Evolutionary conservation across 441 rosid genomes (phyloP).

Genomic region (Aquilaria agallochum): DNA sequence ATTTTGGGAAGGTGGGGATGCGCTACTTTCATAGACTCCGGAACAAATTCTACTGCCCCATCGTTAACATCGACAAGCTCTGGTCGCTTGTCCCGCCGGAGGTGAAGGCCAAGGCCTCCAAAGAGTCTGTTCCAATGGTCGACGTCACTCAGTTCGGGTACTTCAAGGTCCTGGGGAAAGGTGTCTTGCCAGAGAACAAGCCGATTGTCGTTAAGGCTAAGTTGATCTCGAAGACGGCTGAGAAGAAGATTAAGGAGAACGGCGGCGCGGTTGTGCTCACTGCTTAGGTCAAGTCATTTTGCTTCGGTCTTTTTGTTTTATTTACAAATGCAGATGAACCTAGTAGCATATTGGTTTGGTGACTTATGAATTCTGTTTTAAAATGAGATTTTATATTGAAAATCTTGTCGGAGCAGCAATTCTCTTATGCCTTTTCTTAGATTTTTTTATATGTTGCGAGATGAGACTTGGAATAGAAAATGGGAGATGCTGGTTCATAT

Average conservation of each 20-base stretch:
- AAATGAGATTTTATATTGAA: conserved; percentile 3
- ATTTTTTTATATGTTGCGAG: too few species aligned
- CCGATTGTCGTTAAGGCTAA: conserved; percentile 18
- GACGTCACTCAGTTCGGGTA: conserved; percentile 18
- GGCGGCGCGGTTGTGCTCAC: conserved; percentile 22
- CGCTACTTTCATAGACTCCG: conserved; percentile 21
- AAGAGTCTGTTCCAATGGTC: conserved; percentile 13
- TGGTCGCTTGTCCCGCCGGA: conserved; percentile 16
- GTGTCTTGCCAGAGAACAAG: conserved; percentile 18
- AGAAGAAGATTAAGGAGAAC: conserved; percentile 20
- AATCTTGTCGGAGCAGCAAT: background rate
- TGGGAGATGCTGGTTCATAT: too few species aligned
- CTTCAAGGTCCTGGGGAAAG: conserved; percentile 19
- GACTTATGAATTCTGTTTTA: background rate
- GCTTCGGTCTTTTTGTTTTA: background rate
- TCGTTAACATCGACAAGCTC: conserved; percentile 20
- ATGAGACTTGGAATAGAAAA: too few species aligned
- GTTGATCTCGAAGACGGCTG: conserved; percentile 17
- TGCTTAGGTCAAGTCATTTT: conserved; percentile 12
- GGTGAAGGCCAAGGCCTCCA: conserved; percentile 11
- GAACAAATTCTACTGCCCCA: conserved; percentile 21
- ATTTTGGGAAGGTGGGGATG: conserved; percentile 13
- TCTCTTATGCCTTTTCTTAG: background rate
- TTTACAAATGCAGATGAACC: background rate
- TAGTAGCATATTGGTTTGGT: background rate